phyloP scores from a whole-genome alignment of 768 basidiomycete species.

The Pisolithus tinctorius region DNA sequence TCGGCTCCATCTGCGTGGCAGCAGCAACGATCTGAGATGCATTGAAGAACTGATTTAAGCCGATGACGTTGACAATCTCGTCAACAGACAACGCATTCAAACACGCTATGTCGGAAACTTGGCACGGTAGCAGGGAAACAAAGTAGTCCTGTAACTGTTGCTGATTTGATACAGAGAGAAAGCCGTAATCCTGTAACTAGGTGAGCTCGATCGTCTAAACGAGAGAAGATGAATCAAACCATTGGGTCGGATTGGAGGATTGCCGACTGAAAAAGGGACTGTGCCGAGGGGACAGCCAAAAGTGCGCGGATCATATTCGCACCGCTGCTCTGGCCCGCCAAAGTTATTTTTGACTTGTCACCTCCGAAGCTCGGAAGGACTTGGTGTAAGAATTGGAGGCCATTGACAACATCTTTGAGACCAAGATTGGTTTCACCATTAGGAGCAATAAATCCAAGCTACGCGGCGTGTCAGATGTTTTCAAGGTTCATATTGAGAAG shows the following conservation, averaged over 20 bases:
- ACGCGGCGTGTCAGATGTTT: background rate
- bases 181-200: constrained; percentile 59
- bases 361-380: constrained; percentile 63
- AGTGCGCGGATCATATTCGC: constrained; percentile 73
- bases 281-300: constrained; percentile 64
- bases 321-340: constrained; percentile 82
- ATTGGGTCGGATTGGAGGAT: constrained; percentile 88
- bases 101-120: constrained; percentile 41
- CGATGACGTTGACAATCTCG: constrained; percentile 44
- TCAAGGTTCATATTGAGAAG: background rate
- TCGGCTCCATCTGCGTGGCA: constrained; percentile 41
- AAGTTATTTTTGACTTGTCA: constrained; percentile 53
- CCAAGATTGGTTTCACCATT: constrained; percentile 66
- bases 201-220: background rate
- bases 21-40: constrained; percentile 44
- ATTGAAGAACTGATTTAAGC: constrained; percentile 38
- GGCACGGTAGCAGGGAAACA: constrained; percentile 42
- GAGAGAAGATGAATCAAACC: constrained; percentile 33
- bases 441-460: constrained; percentile 76
- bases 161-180: constrained; percentile 51
- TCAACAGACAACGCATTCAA: constrained; percentile 41
- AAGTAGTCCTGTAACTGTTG: constrained; percentile 46
- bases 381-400: constrained; percentile 53
- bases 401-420: constrained; percentile 60
- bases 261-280: constrained; percentile 65